phyloP scores from a whole-genome alignment of 1,139 yeast species.

The Oligophagozyma castellii region DNA sequence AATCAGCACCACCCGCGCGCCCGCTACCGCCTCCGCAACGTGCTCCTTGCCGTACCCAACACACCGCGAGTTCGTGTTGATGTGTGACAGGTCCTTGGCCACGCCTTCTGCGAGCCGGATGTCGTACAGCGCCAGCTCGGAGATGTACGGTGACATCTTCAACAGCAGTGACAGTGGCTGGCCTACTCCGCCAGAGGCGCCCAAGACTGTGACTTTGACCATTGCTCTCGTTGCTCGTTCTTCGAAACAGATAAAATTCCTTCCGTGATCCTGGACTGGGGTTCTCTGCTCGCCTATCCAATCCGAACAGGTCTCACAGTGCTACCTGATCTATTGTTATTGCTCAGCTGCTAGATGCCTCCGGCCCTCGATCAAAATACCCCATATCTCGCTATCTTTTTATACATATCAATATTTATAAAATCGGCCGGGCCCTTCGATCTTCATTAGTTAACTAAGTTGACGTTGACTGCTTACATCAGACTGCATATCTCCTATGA shows the following conservation, averaged over 20 bases:
- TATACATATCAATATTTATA: no score
- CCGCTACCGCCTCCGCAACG: slow-evolving; percentile 36
- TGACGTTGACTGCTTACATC: no score
- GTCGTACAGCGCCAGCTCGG: slow-evolving; percentile 49
- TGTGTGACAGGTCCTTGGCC: slow-evolving; percentile 62
- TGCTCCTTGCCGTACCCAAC: slow-evolving; percentile 35
- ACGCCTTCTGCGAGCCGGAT: slow-evolving; percentile 59
- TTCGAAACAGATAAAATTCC: neutral
- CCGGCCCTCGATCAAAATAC: no score
- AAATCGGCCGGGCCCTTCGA: no score
- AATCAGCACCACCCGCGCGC: slow-evolving; percentile 47
- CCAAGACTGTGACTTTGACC: slow-evolving; percentile 62
- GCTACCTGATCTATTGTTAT: no score
- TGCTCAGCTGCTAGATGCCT: no score
- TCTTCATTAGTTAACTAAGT: no score
- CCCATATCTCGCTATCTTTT: no score
- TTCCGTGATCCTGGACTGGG: neutral
- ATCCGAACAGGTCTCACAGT: neutral
- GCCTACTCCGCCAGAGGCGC: slow-evolving; percentile 76
- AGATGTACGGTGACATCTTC: slow-evolving; percentile 41
- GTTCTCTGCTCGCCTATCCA: neutral
- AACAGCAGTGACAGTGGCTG: slow-evolving; percentile 58
- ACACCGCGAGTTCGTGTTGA: slow-evolving; percentile 34
- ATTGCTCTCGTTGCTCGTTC: no score
- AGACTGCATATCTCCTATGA: no score